phyloP scores from a whole-genome alignment of 495 filamentous ascomycete genomes.

The Trichocladium antarcticum region DNA sequence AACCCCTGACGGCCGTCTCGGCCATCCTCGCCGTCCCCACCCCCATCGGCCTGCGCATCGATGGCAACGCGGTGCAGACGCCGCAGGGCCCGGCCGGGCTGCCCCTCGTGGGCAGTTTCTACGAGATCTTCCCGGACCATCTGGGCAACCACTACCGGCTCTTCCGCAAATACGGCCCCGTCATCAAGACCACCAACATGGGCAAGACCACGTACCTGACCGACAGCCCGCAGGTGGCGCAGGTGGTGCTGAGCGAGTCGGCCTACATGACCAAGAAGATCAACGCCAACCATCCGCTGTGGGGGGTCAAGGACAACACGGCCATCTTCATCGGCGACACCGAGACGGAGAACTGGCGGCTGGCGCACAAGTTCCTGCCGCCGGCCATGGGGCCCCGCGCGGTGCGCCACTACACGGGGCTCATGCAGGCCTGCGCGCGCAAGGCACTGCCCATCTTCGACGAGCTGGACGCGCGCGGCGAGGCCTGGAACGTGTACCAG shows the following conservation, averaged over 20 bases:
- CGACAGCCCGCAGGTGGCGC: conserved; percentile 37
- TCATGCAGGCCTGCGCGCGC: conserved; percentile 41
- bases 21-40: conserved; percentile 23
- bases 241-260: conserved; percentile 34
- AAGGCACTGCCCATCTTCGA: conserved; percentile 43
- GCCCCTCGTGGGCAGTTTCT: conserved; percentile 42
- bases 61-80: conserved; percentile 34
- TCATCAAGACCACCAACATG: conserved; percentile 46
- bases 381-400: conserved; percentile 45
- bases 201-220: conserved; percentile 41
- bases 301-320: conserved; percentile 36
- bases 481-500: conserved; percentile 48
- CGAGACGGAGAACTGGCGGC: conserved; percentile 36
- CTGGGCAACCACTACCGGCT: conserved; percentile 48
- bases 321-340: conserved; percentile 45
- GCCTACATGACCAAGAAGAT: conserved; percentile 45
- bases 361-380: conserved; percentile 46
- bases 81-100: conserved; percentile 37
- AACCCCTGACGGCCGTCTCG: conserved; percentile 15
- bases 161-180: conserved; percentile 41
- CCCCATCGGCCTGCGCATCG: conserved; percentile 34
- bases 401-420: conserved; percentile 44
- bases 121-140: conserved; percentile 48
- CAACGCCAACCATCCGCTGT: conserved; percentile 40
- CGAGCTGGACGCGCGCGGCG: conserved; percentile 35